A percentile compares a stretch with the other conserved stretches of the same genome.
Evolutionary conservation across 2,329 filamentous ascomycete species (phyloP).

Genomic region (Cladosporium cucumerinum): DNA sequence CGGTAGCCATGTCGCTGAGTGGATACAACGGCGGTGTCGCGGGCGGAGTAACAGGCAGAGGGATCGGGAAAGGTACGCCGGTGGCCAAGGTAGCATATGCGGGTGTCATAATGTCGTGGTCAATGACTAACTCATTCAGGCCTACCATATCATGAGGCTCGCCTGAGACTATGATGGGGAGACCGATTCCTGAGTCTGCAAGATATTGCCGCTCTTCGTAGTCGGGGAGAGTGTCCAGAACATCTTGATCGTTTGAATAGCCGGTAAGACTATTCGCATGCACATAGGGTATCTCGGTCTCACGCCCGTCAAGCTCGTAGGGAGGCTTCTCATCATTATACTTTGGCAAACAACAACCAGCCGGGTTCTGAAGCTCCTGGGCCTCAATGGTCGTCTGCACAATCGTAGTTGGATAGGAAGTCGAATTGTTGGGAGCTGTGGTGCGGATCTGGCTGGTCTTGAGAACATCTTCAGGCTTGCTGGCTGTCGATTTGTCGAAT

Average conservation of each 20-base stretch:
- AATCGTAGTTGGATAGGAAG: neutral
- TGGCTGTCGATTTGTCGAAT: neutral
- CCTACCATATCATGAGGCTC: conserved; percentile 8
- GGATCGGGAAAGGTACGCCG: neutral
- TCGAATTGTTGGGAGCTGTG: neutral
- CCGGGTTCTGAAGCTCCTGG: neutral
- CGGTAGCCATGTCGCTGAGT: neutral
- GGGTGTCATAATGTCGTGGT: conserved; percentile 10
- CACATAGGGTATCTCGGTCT: conserved; percentile 24
- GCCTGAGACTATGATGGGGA: conserved; percentile 19
- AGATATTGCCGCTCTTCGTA: conserved; percentile 14
- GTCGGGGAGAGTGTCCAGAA: conserved; percentile 1
- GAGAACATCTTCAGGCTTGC: neutral
- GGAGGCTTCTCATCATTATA: neutral
- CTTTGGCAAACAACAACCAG: neutral
- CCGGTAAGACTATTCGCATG: conserved; percentile 31
- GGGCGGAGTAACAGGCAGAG: neutral
- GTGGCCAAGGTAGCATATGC: neutral
- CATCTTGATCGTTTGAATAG: conserved; percentile 22
- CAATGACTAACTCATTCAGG: conserved; percentile 25
- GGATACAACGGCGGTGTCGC: neutral
- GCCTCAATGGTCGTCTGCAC: neutral
- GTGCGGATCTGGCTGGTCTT: neutral
- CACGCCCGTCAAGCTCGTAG: conserved; percentile 24
- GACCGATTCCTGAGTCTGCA: conserved; percentile 22